These are phyloP conservation scores for Vitis amurensis DNA, from an alignment of 164 flowering plant species.

Conservation along the genomic window DNA sequence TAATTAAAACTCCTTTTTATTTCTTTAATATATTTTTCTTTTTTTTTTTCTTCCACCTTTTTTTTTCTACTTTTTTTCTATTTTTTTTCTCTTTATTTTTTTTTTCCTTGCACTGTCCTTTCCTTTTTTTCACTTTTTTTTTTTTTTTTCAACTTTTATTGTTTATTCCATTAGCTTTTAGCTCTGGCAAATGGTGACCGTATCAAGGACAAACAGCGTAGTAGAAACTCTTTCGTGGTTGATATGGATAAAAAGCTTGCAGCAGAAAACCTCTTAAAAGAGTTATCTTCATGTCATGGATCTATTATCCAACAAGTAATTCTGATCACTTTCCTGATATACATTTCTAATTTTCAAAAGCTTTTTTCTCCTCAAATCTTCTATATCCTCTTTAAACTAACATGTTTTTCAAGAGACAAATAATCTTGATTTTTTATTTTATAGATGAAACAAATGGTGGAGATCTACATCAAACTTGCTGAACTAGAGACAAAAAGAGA, in stretches of 20 bases:
- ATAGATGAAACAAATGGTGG: conserved; percentile 96
- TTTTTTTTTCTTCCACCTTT: no score
- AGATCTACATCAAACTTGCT: conserved; percentile 92
- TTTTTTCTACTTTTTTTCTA: no score
- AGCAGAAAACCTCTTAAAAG: conserved; percentile 77
- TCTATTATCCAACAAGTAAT: conserved; percentile 71
- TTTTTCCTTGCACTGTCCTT: not conserved
- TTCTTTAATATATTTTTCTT: no score
- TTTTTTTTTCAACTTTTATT: not conserved
- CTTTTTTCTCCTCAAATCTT: not conserved
- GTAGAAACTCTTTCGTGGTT: conserved; percentile 91
- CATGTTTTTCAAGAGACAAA: not conserved
- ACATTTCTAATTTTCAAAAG: not conserved
- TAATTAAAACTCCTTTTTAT: no score
- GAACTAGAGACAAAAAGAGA: conserved; percentile 92
- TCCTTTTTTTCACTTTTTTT: not conserved
- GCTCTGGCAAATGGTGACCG: conserved; percentile 99
- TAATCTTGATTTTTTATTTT: not conserved
- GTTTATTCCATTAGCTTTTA: conserved; percentile 52
- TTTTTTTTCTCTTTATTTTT: no score
- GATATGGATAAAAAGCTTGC: conserved; percentile 92
- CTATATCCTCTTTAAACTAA: not conserved
- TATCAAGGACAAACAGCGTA: conserved; percentile 92
- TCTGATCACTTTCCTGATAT: not conserved
- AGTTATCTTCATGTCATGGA: conserved; percentile 73